Base-by-base conservation (phyloP, 2,329 filamentous ascomycete genomes). In the Microdochium paspali region DNA sequence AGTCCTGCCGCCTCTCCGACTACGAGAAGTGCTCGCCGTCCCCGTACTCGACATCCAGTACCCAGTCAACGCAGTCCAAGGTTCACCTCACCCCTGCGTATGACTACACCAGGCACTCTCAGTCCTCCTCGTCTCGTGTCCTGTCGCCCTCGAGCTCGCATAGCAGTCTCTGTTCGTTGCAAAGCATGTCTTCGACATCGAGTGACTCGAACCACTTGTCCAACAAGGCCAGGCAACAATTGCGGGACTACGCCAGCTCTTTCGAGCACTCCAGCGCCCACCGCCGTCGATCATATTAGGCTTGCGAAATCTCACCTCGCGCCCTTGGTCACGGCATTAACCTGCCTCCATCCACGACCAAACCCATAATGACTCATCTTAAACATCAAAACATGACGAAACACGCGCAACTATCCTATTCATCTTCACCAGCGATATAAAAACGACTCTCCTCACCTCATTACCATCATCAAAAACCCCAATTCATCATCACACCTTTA, bases 1-100 rank as follows among this genome's bases (percentile, higher is more conserved):
- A 96, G 70, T 80, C 87, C 25, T 96, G 90, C 77, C 81, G 89
- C 54, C 75, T 96, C 42, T 85, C 87, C 55, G 90, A 95, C 68
- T 82, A 91, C 58, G 90, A 95, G 67, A 83, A 82, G 67, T 82
- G 79, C 31, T 76, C 72, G 5, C 18, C 35, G 15, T 40, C 18
- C 6, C 35, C 35, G 5, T 40, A 40, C 35, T 58, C 74, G 12
- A 67, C 70, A 15, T 69, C 73, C 46, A 69, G 75, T 13, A 72
- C 74, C 61, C 80, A 82, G 4, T 72, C 77, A 45, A 72, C 77
- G 46, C 79, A 74, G 60, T 81, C 79, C 10, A 72, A 70, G 60
- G 84, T 90, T 72, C 81, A 80, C 66, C 79, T 90, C 42, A 76
- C 85, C 20, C 84, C 85, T 4, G 82, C 85, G 51, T 84, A 87